These are phyloP conservation scores for Coemansia sp. DNA, from an alignment of 192 early-diverging fungal genomes.

Conservation along the genomic window DNA sequence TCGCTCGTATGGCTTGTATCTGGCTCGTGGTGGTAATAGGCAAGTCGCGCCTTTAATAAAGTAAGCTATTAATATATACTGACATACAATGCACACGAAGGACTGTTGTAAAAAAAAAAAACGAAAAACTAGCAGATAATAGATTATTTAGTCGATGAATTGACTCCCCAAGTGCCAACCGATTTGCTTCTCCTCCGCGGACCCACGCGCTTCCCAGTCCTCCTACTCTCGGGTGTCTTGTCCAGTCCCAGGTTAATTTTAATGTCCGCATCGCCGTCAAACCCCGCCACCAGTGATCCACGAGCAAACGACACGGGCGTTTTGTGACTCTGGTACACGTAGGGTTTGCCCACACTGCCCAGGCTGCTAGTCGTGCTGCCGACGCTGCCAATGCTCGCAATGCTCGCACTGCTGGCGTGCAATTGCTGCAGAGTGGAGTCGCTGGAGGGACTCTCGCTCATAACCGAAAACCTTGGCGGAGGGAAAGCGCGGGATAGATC, in stretches of 20 bases:
- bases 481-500: constrained; percentile 24
- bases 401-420: not conserved
- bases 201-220: constrained; percentile 9
- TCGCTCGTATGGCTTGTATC: constrained; percentile 54
- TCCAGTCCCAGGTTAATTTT: constrained; percentile 39
- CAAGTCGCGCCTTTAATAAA: constrained; percentile 4
- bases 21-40: constrained; percentile 18
- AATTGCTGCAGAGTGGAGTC: constrained; percentile 22
- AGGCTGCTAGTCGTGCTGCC: not conserved
- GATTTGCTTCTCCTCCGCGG: constrained; percentile 36
- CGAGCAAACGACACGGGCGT: not conserved
- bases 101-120: not conserved
- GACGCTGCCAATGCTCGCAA: not conserved
- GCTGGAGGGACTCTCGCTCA: constrained; percentile 21
- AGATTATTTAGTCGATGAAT: not conserved
- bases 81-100: not conserved
- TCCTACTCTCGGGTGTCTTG: not conserved
- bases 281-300: not conserved
- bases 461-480: constrained; percentile 5
- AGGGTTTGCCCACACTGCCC: not conserved
- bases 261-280: constrained; percentile 26
- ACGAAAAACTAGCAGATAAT: not conserved
- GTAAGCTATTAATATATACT: not conserved
- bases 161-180: constrained; percentile 30
- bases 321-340: not conserved